Evolutionary conservation across 306 rosid genomes (phyloP).

Genomic region (Ammopiptanthus mongolicus): DNA sequence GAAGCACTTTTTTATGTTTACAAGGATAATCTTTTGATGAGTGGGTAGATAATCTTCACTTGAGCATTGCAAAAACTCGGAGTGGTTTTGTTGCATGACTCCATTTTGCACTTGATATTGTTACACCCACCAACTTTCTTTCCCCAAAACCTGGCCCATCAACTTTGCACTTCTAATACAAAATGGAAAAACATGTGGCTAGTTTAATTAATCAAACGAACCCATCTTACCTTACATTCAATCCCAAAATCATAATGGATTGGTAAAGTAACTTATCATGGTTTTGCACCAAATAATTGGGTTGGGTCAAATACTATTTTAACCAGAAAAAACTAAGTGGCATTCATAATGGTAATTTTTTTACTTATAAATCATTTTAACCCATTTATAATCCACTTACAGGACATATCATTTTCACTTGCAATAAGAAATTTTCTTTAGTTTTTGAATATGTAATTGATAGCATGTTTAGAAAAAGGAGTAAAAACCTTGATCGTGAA

Average conservation of each 20-base stretch:
- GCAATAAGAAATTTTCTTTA: no score
- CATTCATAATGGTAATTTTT: not conserved
- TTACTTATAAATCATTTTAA: not conserved
- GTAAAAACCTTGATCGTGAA: no score
- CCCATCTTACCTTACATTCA: not conserved
- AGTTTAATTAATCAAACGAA: not conserved
- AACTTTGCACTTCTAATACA: conserved; percentile 39
- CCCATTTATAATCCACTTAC: not conserved
- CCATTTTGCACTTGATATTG: conserved; percentile 35
- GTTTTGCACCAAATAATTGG: conserved; percentile 15
- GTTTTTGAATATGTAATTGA: no score
- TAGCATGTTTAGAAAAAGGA: no score
- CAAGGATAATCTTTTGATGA: conserved; percentile 39
- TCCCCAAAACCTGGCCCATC: conserved; percentile 40
- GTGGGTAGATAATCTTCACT: conserved; percentile 23
- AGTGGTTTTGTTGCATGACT: conserved; percentile 51
- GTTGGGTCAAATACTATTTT: not conserved
- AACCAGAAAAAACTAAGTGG: not conserved
- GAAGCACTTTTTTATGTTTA: not conserved
- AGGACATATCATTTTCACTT: not conserved
- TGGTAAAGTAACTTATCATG: conserved; percentile 11
- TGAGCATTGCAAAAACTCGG: conserved; percentile 18
- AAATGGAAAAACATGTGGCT: not conserved
- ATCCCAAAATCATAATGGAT: not conserved
- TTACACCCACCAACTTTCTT: conserved; percentile 54